phyloP scores from a whole-genome alignment of 768 basidiomycete genomes.

The Pulveroboletus sp. region DNA sequence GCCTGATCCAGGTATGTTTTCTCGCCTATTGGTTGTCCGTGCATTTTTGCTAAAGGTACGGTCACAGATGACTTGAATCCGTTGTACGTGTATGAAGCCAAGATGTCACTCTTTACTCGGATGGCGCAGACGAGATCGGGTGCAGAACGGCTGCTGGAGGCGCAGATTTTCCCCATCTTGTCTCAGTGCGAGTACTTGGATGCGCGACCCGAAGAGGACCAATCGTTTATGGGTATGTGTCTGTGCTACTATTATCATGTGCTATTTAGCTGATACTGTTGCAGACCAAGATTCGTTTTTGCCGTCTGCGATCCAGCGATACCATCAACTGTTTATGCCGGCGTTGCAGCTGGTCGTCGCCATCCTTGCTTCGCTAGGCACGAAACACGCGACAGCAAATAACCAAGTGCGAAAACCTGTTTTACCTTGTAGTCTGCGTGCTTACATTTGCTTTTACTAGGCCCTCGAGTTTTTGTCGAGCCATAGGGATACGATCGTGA shows the following conservation, averaged over 20 bases:
- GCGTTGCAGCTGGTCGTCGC: conserved; percentile 79
- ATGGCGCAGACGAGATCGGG: conserved; percentile 82
- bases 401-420: conserved; percentile 54
- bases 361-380: conserved; percentile 74
- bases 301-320: conserved; percentile 82
- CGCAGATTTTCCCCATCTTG: conserved; percentile 68
- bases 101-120: conserved; percentile 85
- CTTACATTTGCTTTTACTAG: conserved; percentile 34
- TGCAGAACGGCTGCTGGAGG: conserved; percentile 80
- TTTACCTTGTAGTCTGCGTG: not conserved
- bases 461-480: conserved; percentile 76
- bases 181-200: conserved; percentile 87
- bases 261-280: not conserved
- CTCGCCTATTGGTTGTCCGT: conserved; percentile 1
- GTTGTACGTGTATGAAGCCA: conserved; percentile 92
- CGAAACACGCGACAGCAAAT: conserved; percentile 60
- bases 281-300: conserved; percentile 84
- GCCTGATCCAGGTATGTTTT: conserved; percentile 79
- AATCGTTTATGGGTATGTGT: conserved; percentile 72
- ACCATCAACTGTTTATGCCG: conserved; percentile 89
- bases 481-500: conserved; percentile 82
- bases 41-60: not conserved
- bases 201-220: conserved; percentile 78
- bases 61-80: conserved; percentile 80
- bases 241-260: not conserved